Evolutionary conservation across 1,284 basidiomycete genomes (phyloP).

Genomic region (Erythrobasidium hasegawianum): DNA sequence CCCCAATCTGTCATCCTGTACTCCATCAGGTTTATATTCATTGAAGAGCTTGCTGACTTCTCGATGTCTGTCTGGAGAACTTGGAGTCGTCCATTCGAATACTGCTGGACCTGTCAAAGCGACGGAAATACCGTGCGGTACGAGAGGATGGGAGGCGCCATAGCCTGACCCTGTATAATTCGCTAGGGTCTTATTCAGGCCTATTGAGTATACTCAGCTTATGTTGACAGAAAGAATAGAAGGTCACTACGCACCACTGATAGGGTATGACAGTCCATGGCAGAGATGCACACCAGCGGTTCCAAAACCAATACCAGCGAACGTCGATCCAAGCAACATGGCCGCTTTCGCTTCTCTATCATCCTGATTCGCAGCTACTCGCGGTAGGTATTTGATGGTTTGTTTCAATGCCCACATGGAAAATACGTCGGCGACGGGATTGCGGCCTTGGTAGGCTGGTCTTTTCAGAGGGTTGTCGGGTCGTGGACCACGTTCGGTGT

Average conservation of each 20-base stretch:
- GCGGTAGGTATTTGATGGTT: slow-evolving; percentile 83
- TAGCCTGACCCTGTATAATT: slow-evolving; percentile 56
- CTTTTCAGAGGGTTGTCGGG: slow-evolving; percentile 84
- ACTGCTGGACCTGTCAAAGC: slow-evolving; percentile 84
- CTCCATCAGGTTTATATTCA: slow-evolving; percentile 59
- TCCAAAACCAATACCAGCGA: slow-evolving; percentile 89
- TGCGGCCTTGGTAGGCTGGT: slow-evolving; percentile 90
- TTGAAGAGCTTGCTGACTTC: slow-evolving; percentile 79
- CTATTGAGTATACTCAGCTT: slow-evolving; percentile 60
- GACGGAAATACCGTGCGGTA: slow-evolving; percentile 70
- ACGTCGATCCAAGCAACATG: slow-evolving; percentile 63
- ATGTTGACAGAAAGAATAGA: not conserved
- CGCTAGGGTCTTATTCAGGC: slow-evolving; percentile 87
- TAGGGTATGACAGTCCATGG: slow-evolving; percentile 79
- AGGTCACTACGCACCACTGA: slow-evolving; percentile 49
- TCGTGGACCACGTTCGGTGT: slow-evolving; percentile 80
- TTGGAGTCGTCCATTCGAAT: slow-evolving; percentile 89
- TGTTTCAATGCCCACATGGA: slow-evolving; percentile 90
- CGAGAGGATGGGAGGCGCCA: slow-evolving; percentile 73
- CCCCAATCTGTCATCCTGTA: slow-evolving; percentile 61
- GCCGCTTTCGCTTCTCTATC: slow-evolving; percentile 81
- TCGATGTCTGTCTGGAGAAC: slow-evolving; percentile 82
- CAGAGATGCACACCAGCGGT: slow-evolving; percentile 83
- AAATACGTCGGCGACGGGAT: slow-evolving; percentile 85
- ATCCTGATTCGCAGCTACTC: slow-evolving; percentile 70